Conservation (phyloP, 345 rosid genomes). For the Brassica napus region DNA sequence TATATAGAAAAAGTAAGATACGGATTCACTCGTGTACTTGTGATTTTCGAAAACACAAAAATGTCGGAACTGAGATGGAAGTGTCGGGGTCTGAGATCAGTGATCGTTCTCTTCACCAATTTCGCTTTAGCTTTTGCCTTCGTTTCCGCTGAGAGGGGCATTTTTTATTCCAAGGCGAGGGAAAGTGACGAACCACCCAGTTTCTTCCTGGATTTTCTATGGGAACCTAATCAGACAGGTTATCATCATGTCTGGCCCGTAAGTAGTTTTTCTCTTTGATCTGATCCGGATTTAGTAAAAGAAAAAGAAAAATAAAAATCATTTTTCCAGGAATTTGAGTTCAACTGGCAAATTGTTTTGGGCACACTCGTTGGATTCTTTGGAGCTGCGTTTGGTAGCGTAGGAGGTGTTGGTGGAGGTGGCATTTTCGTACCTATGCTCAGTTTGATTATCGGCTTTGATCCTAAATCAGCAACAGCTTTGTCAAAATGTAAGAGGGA, state of each 20-base stretch:
- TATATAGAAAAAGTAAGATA: not conserved
- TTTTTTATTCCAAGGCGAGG: slow-evolving; percentile 20
- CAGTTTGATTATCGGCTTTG: slow-evolving; percentile 75
- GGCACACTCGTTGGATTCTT: slow-evolving; percentile 73
- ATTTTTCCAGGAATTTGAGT: slow-evolving; percentile 61
- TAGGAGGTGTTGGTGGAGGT: slow-evolving; percentile 91
- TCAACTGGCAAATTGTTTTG: slow-evolving; percentile 67
- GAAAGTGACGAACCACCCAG: slow-evolving; percentile 36
- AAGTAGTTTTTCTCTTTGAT: slow-evolving; percentile 30
- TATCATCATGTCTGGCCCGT: slow-evolving; percentile 83
- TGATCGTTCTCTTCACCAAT: slow-evolving; percentile 33
- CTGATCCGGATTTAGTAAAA: not conserved
- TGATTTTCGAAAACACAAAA: slow-evolving; percentile 4
- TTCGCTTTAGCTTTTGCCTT: slow-evolving; percentile 49
- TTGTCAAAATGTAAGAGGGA: slow-evolving; percentile 81
- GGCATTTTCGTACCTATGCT: slow-evolving; percentile 91
- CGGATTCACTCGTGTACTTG: not conserved
- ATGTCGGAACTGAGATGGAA: slow-evolving; percentile 49
- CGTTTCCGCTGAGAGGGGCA: slow-evolving; percentile 59
- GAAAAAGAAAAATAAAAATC: not conserved
- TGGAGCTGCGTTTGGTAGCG: slow-evolving; percentile 92
- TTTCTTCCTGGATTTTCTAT: slow-evolving; percentile 42
- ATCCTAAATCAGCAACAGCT: slow-evolving; percentile 79
- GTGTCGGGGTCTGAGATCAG: slow-evolving; percentile 46
- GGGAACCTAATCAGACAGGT: slow-evolving; percentile 52